Base-by-base conservation (phyloP, 1,284 basidiomycete genomes). In the Grifola frondosa region DNA sequence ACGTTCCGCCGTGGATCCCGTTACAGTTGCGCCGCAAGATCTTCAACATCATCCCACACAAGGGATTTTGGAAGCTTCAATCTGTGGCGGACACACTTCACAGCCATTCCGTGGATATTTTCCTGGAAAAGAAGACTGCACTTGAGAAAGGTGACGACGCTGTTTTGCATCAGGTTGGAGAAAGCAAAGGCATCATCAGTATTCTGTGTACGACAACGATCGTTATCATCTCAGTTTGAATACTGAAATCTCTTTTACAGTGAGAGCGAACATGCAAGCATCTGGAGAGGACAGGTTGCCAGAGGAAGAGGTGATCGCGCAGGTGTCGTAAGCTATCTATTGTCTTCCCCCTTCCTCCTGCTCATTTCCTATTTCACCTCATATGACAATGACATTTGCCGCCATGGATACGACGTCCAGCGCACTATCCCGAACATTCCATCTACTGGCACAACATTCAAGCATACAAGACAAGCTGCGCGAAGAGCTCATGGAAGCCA, bases 101-200 rank as follows among this genome's bases (percentile, higher is more conserved):
- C 31, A 33, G 56, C 0, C 65, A 65, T 0, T 65, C 71, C 0
- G 40, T 52, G 4, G 56, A 66, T 15, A 69, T 78, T 4, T 67
- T 65, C 19, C 48, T 66, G 23, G 55, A 53, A 19, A 78, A 72
- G 58, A 67, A 50, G 20, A 51, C 53, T 5, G 47, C 49, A 2
- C 46, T 61, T 6, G 38, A 36, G 20, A 35, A 35, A 13, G 56
- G 56, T 1, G 57, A 60, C 22, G 53, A 44, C 12, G 44, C 40
- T 9, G 46, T 53, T 12, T 32, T 41, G 16, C 38, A 47, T 21
- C 62, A 69, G 37, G 54, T 71, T 24, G 63, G 59, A 5, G 52
- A 64, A 37, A 71, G 68, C 5, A 70, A 67, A 47, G 74, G 75
- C 50, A 58, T 75, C 33, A 65, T 74, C 49, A 73, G 70, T 39